Base-by-base conservation (phyloP, 1,284 basidiomycete genomes). In the Stygiomarasmius scandens region DNA sequence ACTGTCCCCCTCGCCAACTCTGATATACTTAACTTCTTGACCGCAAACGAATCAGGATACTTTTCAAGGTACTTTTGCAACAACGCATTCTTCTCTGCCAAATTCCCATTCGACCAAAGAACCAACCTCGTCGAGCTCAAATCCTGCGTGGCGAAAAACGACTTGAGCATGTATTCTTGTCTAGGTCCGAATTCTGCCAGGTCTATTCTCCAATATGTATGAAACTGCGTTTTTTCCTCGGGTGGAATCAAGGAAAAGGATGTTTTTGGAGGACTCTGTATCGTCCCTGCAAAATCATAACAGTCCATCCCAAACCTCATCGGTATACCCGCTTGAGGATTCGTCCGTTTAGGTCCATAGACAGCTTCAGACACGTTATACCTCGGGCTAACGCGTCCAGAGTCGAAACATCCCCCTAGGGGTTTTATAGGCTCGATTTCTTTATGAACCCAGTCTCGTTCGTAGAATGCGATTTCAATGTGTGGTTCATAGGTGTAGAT, bases 141-240 rank as follows among this genome's bases (percentile, higher is more conserved):
- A 61, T 91, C 84, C 71, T 98, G 95, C 5, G 94, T 96, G 2
- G 93, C 91, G 63, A 97, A 90, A 72, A 95, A 95, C 0, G 92
- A 92, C 66, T 89, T 89, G 67, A 98, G 80, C 78, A 95, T 92
- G 73, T 85, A 87, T 61, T 93, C 89, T 69, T 98, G 95, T 19
- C 95, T 82, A 49, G 82, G 79, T 2, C 84, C 85, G 63, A 97
- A 89, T 0, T 86, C 78, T 1, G 84, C 83, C 41, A 97, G 84
- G 73, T 97, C 95, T 36, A 81, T 81, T 11, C 94, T 82, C 94
- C 95, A 96, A 69, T 96, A 96, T 0, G 93, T 90, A 73, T 97
- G 95, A 69, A 85, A 95, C 54, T 85, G 81, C 3, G 82, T 81
- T 16, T 82, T 77, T 16, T 74, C 67, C 9, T 69, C 63, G 11